Evolutionary conservation across 2,329 filamentous ascomycete genomes (phyloP).

Genomic region (Phoma sp.): DNA sequence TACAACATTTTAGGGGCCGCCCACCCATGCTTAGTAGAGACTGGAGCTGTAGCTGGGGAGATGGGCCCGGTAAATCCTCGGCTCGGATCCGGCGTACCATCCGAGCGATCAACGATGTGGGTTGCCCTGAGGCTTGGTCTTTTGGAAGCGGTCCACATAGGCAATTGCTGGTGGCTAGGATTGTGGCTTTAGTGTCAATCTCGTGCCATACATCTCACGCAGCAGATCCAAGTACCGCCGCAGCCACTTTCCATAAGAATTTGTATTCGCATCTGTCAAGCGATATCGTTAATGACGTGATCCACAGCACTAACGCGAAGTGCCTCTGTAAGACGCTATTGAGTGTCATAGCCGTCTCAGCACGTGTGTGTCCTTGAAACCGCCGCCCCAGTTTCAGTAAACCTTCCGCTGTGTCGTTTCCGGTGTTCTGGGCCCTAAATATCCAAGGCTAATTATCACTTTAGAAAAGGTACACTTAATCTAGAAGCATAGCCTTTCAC

Average conservation of each 20-base stretch:
- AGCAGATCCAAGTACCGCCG: neutral
- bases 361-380: constrained; percentile 9
- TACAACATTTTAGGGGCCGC: neutral
- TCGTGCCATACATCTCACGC: neutral
- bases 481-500: constrained; percentile 3
- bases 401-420: constrained; percentile 6
- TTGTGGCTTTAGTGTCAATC: neutral
- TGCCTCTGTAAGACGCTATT: constrained; percentile 1
- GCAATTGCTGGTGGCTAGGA: neutral
- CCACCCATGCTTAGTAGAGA: neutral
- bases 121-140: neutral
- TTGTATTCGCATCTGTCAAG: constrained; percentile 4
- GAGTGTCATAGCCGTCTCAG: constrained; percentile 15
- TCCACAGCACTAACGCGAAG: neutral
- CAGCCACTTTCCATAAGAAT: neutral
- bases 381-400: constrained; percentile 1
- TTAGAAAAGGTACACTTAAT: constrained; percentile 2
- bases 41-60: neutral
- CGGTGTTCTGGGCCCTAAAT: constrained; percentile 1
- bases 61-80: neutral
- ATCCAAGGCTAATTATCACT: neutral
- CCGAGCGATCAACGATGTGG: neutral
- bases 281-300: constrained; percentile 4
- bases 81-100: neutral
- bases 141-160: neutral